Evolutionary conservation across 306 rosid genomes (phyloP).

Genomic region (Albizia julibrissin): DNA sequence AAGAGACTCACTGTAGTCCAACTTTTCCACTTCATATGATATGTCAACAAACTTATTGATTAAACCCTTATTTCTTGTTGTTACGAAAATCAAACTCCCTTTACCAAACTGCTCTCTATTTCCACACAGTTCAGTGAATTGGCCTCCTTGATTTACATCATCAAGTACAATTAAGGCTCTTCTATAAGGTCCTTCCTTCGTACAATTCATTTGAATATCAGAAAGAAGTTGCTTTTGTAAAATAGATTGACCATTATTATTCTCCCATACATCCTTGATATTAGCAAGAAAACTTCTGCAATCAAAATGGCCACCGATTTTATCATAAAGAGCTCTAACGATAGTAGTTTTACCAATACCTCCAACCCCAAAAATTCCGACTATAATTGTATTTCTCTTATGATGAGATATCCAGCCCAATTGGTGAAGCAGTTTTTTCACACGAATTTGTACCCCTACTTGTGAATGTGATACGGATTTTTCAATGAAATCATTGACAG

Average conservation of each 20-base stretch:
- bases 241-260: not conserved
- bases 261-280: not conserved
- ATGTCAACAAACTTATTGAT: not conserved
- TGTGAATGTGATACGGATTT: not conserved
- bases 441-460: not conserved
- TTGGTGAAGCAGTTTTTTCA: not conserved
- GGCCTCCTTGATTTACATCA: not conserved
- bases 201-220: not conserved
- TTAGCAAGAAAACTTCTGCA: not conserved
- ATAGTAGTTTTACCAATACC: not conserved
- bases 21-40: not conserved
- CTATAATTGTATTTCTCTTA: no score
- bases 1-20: not conserved
- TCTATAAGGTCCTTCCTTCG: not conserved
- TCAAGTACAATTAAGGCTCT: not conserved
- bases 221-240: not conserved
- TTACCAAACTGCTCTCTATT: not conserved
- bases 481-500: not conserved
- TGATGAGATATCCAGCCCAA: no score
- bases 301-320: not conserved
- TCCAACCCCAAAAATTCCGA: not conserved
- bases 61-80: not conserved
- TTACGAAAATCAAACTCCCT: not conserved
- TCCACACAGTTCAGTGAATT: not conserved
- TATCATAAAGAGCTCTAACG: not conserved